Evolutionary conservation across 2,329 filamentous ascomycete genomes (phyloP), one percentile per base, ranked within the genome.

Genomic region (Teratosphaeria viscida): DNA sequence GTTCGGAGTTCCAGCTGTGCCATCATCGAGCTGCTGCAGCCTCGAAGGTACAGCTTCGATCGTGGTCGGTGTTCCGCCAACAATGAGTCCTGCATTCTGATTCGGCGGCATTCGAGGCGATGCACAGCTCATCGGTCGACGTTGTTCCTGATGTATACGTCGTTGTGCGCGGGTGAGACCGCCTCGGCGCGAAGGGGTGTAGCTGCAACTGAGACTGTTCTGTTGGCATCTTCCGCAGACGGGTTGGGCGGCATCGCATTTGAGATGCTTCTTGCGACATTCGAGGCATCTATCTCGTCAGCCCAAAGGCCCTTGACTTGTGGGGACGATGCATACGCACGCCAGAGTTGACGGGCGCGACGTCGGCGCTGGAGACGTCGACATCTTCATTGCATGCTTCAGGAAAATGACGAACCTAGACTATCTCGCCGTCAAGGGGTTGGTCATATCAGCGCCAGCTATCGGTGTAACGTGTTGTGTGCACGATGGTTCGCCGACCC

Each of bases 201-300:
- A 58, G 32, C 27, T 58, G 57, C 49, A 58, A 34, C 23, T 26
- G 32, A 59, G 35, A 19, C 53, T 23, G 26, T 37, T 19, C 34
- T 47, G n/a, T 32, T 27, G 11, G 26, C 57, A 55, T 55, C 57
- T 19, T 8, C 52, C n/a, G 19, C 53, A 55, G 34, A 23, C 6
- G 14, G 37, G 52, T 10, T 35, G 39, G 4, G 53, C n/a, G 23
- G 57, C 49, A 43, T 59, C 57, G 27, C 57, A 59, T 55, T 55
- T 55, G 23, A 59, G 52, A 37, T 59, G 57, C 26, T 49, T 43
- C 27, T 55, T 59, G 29, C 57, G 54, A 53, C 57, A 59, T 34
- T 59, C 57, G 12, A 49, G 32, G 49, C 56, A 58, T 35, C 43
- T 49, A 23, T 10, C 43, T 49, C n/a, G 43, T 49, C 43, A 49